Conservation (phyloP, 306 rosid genomes). For the Fragaria iinumae region DNA sequence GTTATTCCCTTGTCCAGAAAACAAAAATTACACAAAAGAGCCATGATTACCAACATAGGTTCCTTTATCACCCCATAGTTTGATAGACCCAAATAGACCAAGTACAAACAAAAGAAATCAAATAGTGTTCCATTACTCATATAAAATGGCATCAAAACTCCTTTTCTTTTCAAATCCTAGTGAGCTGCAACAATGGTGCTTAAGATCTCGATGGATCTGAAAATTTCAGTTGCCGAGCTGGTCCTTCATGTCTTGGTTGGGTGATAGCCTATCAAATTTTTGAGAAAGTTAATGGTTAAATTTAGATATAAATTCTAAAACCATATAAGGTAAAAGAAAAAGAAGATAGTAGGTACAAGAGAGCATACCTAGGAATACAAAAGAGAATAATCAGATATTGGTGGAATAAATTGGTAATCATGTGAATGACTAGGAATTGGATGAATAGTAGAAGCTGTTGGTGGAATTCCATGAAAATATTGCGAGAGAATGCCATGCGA, state of each 20-base stretch:
- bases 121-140: not conserved
- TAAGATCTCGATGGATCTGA: no score
- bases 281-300: not conserved
- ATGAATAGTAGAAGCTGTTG: not conserved
- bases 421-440: not conserved
- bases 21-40: no score
- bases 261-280: not conserved
- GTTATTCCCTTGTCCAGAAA: no score
- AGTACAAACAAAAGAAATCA: not conserved
- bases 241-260: not conserved
- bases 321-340: not conserved
- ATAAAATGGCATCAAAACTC: not conserved
- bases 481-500: not conserved
- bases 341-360: not conserved
- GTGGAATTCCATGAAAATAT: not conserved
- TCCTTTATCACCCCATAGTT: not conserved
- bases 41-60: no score
- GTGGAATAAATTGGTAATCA: not conserved
- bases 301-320: not conserved
- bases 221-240: no score
- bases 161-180: no score
- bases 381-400: not conserved
- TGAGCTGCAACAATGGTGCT: no score
- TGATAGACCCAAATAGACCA: not conserved
- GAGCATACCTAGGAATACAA: not conserved